Evolutionary conservation across 73 alveolate species (phyloP).

Genomic region (Paramecium primaurelia): DNA sequence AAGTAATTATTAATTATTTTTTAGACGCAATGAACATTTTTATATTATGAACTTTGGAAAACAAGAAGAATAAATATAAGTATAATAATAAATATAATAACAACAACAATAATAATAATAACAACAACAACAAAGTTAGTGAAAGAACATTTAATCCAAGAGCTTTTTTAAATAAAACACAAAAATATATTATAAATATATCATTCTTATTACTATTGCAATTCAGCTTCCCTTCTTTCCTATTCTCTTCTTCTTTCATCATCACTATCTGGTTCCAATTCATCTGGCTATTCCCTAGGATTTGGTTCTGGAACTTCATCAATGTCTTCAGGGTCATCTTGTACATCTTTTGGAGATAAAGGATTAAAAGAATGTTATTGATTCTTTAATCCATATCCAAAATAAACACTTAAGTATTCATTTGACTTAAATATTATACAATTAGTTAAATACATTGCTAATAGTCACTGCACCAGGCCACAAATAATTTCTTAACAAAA

Average conservation of each 20-base stretch:
- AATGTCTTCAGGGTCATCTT: conserved; percentile 34
- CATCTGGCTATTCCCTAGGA: conserved; percentile 5
- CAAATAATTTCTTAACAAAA: not conserved
- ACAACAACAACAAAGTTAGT: not conserved
- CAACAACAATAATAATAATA: not conserved
- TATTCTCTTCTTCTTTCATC: conserved; percentile 50
- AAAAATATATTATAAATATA: not conserved
- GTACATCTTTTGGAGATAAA: conserved; percentile 2
- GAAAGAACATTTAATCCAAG: not conserved
- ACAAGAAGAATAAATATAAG: not conserved
- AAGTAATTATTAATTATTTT: not conserved
- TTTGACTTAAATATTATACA: not conserved
- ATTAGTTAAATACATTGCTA: not conserved
- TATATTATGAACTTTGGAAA: conserved; percentile 36
- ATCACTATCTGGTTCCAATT: conserved; percentile 41
- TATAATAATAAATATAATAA: not conserved
- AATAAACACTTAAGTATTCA: not conserved
- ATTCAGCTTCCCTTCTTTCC: conserved; percentile 28
- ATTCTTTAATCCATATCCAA: conserved; percentile 49
- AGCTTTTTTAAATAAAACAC: not conserved
- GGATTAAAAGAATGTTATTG: not conserved
- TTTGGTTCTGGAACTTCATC: conserved; percentile 36
- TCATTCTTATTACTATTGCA: conserved; percentile 15
- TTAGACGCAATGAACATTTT: conserved; percentile 36
- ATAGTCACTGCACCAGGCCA: conserved; percentile 54